Conservation (phyloP, 768 basidiomycete species). For the Tylopilus balloui region DNA sequence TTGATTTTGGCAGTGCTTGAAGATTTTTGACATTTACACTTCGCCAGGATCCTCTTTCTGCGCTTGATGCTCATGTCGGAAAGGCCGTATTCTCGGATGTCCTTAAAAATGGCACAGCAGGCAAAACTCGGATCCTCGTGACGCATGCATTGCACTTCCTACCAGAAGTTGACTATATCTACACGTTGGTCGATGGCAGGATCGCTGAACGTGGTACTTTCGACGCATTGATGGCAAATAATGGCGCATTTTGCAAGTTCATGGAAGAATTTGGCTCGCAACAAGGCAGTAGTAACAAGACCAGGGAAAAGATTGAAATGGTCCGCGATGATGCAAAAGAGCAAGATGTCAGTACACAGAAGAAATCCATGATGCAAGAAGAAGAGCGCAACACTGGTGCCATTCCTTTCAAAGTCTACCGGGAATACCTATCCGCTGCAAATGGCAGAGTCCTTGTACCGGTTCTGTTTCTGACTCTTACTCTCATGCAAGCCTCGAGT, state of each 20-base stretch:
- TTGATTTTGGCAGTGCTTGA: neutral
- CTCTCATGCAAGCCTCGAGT: constrained; percentile 62
- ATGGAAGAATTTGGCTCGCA: constrained; percentile 73
- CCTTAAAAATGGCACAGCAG: constrained; percentile 53
- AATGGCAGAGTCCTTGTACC: constrained; percentile 64
- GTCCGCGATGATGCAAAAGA: constrained; percentile 34
- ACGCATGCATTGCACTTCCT: constrained; percentile 92
- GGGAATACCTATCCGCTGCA: constrained; percentile 62
- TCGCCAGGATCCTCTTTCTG: constrained; percentile 73
- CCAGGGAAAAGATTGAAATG: constrained; percentile 30
- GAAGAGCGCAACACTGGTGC: constrained; percentile 83
- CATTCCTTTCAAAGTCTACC: constrained; percentile 30
- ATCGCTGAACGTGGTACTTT: constrained; percentile 83
- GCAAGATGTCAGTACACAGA: constrained; percentile 33
- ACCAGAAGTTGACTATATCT: constrained; percentile 82
- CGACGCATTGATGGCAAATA: constrained; percentile 55
- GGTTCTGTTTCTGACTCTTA: constrained; percentile 53
- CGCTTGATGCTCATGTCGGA: constrained; percentile 90
- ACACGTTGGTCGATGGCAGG: constrained; percentile 68
- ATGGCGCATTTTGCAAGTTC: constrained; percentile 70
- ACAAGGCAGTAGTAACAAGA: constrained; percentile 42
- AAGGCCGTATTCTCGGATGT: constrained; percentile 84
- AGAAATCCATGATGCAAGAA: constrained; percentile 67
- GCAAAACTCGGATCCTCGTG: constrained; percentile 83
- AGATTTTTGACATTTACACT: neutral